Evolutionary conservation across 108 stramenopile genomes (phyloP).

Genomic region (Epipyxis sp.): DNA sequence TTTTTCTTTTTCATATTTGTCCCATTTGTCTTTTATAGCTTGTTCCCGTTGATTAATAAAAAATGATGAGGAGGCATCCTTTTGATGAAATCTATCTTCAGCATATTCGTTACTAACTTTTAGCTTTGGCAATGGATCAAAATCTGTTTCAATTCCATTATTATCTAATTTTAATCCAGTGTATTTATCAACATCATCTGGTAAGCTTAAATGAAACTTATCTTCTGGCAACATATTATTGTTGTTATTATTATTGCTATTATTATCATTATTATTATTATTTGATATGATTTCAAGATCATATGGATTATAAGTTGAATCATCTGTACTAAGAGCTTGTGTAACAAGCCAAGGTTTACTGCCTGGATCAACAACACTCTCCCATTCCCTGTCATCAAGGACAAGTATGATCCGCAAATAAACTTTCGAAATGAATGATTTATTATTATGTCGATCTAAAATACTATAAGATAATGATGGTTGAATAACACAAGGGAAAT

Average conservation of each 20-base stretch:
- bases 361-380: constrained; percentile 5
- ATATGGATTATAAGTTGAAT: neutral
- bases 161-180: neutral
- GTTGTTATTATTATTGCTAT: neutral
- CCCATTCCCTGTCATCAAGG: neutral
- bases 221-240: neutral
- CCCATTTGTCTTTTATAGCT: neutral
- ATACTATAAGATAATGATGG: neutral
- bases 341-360: constrained; percentile 21
- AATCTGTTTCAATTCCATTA: neutral
- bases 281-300: neutral
- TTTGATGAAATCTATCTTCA: constrained; percentile 24
- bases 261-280: neutral
- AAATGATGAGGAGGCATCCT: constrained; percentile 18
- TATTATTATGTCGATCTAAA: neutral
- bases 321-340: constrained; percentile 8
- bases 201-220: neutral
- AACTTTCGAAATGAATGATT: neutral
- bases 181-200: constrained; percentile 23
- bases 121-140: neutral
- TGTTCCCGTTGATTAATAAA: constrained; percentile 23
- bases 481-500: neutral
- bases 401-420: constrained; percentile 4
- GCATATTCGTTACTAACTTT: too few species aligned
- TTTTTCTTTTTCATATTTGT: constrained; percentile 13